These are phyloP conservation scores for Teratosphaeria destructans DNA, from an alignment of 2,329 filamentous ascomycete genomes.

Conservation along the genomic window DNA sequence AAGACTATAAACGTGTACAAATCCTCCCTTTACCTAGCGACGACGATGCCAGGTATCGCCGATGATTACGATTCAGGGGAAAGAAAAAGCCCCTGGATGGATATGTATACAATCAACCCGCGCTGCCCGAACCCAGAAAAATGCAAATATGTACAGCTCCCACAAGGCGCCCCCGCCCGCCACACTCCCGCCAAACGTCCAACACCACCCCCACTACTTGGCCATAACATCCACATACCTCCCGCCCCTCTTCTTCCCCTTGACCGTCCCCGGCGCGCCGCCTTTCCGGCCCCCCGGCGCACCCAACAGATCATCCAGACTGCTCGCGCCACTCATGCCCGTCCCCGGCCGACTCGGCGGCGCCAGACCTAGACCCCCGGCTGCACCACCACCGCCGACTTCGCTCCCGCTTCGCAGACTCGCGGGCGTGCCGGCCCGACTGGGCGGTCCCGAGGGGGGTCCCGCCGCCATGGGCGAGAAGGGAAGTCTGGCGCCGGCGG, in stretches of 20 bases:
- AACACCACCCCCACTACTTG: constrained; percentile 28
- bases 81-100: too few relatives aligned
- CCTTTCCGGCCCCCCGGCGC: constrained; percentile 42
- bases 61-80: too few relatives aligned
- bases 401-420: constrained; percentile 2
- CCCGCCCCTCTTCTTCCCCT: constrained; percentile 70
- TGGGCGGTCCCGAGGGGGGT: constrained; percentile 18
- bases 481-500: neutral
- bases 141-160: too few relatives aligned
- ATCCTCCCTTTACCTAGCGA: too few relatives aligned
- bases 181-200: too few relatives aligned
- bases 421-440: constrained; percentile 19
- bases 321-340: constrained; percentile 82
- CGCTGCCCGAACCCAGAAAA: too few relatives aligned
- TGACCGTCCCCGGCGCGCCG: constrained; percentile 49
- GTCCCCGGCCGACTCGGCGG: constrained; percentile 63
- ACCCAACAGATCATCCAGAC: constrained; percentile 84
- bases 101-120: too few relatives aligned
- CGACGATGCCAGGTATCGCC: too few relatives aligned
- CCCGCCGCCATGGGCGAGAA: neutral
- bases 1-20: too few relatives aligned
- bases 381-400: constrained; percentile 7
- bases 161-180: too few relatives aligned
- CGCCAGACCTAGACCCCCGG: constrained; percentile 18
- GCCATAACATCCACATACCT: constrained; percentile 97